Conservation (phyloP, 164 flowering plant genomes). For the Stephania japonica region DNA sequence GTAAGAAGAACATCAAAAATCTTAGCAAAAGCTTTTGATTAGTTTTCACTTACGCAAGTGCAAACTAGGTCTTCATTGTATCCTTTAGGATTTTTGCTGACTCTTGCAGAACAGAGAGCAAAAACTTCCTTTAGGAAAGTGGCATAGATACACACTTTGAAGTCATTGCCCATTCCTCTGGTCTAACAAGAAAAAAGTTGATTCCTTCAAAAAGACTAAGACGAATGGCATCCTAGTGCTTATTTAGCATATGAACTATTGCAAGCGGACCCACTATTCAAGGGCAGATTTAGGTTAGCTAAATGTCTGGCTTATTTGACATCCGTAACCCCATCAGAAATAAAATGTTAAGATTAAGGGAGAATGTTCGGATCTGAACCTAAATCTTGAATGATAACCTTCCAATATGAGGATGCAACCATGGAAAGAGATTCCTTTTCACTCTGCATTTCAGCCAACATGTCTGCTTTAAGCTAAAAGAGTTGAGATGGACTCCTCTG, state of each 20-base stretch:
- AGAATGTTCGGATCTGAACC: no score
- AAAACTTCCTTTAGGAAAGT: no score
- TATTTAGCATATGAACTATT: background rate
- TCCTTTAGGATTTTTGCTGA: no score
- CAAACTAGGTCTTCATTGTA: no score
- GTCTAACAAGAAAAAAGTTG: background rate
- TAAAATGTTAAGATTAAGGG: background rate
- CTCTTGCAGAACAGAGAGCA: no score
- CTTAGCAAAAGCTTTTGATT: no score
- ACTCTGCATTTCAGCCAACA: background rate
- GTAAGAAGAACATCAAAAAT: no score
- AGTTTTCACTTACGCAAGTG: no score
- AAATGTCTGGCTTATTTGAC: background rate
- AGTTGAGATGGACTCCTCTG: background rate
- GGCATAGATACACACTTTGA: no score
- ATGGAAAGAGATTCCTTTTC: background rate
- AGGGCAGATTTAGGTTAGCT: background rate
- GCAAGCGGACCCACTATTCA: background rate
- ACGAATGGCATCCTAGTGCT: background rate
- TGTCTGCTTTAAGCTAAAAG: background rate
- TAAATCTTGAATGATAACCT: no score
- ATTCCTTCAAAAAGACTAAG: background rate
- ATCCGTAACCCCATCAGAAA: background rate
- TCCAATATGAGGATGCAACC: background rate
- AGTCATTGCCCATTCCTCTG: no score